Evolutionary conservation across 768 basidiomycete species (phyloP), one percentile per base, ranked within the genome.

Genomic region (Termitomyces sp.): DNA sequence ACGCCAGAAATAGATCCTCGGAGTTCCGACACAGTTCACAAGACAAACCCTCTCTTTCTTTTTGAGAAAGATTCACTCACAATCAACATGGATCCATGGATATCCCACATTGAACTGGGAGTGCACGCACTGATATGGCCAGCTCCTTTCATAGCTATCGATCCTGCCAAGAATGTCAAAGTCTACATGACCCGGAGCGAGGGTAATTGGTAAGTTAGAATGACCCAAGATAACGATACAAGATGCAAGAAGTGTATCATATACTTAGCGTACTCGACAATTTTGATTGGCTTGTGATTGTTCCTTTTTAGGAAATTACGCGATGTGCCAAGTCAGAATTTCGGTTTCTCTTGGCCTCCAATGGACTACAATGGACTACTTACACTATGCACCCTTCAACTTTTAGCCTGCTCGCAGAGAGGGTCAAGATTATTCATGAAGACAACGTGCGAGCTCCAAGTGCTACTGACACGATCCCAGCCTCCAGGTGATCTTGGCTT

Each of bases 1-100:
- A 51, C 39, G 51, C 37, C 37, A 37, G 10, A 27, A 39, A 53
- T 24, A 37, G 24, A 34, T 47, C 53, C 42, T 58, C 53, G 60
- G 55, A 53, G 50, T 50, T 46, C 59, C 56, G 57, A 44, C 32
- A 24, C 45, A 46, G 39, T 58, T 24, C 60, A 47, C 27, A 53
- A 53, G 56, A 10, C 36, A 55, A 42, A 30, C 20, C 56, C 52
- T 47, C 52, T 47, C 22, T 26, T 58, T 37, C 39, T 37, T 34
- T 18, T 18, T 49, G 45, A 58, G 32, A 56, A 36, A 13, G 16
- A 14, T 22, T 22, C 22, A 24, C 40, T 30, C 27, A 20, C 2
- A 37, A 39, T 26, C 26, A 34, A 26, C 18, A 16, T 20, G 18
- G n/a, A n/a, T n/a, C n/a, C n/a, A n/a, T n/a, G n/a, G n/a, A n/a